phyloP scores from a whole-genome alignment of 305 asterid genomes.

The Fraxinus velutina region DNA sequence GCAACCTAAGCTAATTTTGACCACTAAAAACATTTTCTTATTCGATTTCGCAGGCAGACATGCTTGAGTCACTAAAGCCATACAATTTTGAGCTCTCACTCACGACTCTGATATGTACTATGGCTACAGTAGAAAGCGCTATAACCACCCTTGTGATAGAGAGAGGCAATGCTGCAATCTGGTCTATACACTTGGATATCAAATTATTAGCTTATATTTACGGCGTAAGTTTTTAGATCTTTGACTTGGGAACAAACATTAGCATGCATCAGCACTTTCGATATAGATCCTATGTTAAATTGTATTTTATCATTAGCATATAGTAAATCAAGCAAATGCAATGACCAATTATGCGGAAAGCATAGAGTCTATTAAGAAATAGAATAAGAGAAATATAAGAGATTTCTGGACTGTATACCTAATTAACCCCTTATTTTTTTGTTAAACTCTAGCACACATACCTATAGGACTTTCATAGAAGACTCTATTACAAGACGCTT shows the following conservation, averaged over 20 bases:
- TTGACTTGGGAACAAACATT: not conserved
- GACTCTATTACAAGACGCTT: no score
- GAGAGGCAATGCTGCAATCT: conserved; percentile 41
- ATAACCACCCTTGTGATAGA: conserved; percentile 46
- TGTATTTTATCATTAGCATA: not conserved
- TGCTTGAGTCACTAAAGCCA: conserved; percentile 40
- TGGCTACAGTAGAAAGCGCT: conserved; percentile 54
- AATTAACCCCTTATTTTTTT: not conserved
- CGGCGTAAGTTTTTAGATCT: conserved; percentile 36
- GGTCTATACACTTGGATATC: conserved; percentile 53
- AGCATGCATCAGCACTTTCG: not conserved
- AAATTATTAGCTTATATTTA: conserved; percentile 52
- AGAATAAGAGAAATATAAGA: no score
- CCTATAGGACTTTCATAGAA: no score
- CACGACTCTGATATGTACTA: conserved; percentile 51
- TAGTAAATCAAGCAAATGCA: not conserved
- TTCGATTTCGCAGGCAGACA: not conserved
- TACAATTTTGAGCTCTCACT: conserved; percentile 69
- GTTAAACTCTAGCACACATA: not conserved
- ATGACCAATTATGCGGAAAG: not conserved
- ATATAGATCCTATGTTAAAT: no score
- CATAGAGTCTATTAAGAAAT: not conserved
- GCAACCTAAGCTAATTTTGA: not conserved
- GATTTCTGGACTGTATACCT: not conserved
- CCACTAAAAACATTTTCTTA: not conserved